Base-by-base conservation (phyloP, 2,329 filamentous ascomycete genomes). In the Hypoxylon sp. region DNA sequence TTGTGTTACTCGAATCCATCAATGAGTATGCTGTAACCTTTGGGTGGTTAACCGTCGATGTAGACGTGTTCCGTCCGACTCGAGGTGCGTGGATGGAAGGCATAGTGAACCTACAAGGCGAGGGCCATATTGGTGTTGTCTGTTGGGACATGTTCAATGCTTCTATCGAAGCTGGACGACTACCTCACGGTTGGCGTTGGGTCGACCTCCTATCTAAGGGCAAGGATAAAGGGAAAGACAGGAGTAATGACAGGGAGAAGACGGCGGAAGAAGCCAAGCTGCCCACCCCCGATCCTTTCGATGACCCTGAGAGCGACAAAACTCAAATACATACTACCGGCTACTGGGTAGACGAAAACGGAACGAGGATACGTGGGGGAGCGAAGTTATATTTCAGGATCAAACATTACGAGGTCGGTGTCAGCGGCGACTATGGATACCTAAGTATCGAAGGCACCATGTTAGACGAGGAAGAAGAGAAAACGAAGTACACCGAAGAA, bases 91-190 rank as follows among this genome's bases (percentile, higher is more conserved):
- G 87, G 80, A 87, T 98, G 77, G 91, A 94, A 72, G 96, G 94
- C 10, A 90, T 87, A 72, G 87, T 98, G 62, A 96, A 95, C 75
- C 84, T 98, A 31, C 93, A 97, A 78, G 95, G 92, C 52, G 93
- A 96, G 73, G 94, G 93, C 5, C 94, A 98, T 77, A 86, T 99
- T 5, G 94, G 95, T 19, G 87, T 98, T 2, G 89, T 97, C 10
- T 96, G 94, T 79, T 94, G 94, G 81, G 95, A 95, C 79, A 89
- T 94, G 72, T 98, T 98, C 85, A 97, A 96, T 73, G 93, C 95
- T 1, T 93, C 91, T 47, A 92, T 99, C 66, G 92, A 95, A 74
- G 86, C 91, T 22, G 88, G 88, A 67, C 86, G 93, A 37, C 83
- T 99, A 14, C 96, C 96, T 0, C 80, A 83, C 13, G 86, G 87